Evolutionary conservation across 495 filamentous ascomycete genomes (phyloP).

Genomic region (Penicillium pulvis): DNA sequence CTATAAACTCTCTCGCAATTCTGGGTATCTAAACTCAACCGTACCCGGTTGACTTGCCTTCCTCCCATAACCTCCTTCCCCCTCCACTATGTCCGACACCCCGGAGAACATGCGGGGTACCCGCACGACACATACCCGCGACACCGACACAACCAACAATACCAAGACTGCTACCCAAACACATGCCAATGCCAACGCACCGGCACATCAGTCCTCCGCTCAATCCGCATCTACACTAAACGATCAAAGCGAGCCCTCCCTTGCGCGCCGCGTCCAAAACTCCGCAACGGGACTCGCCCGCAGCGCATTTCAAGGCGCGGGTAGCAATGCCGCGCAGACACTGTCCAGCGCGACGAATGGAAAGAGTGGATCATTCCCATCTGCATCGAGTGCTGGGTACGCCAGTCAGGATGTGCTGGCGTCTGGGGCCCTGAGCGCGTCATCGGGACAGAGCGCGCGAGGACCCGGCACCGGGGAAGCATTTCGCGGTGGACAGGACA

Average conservation of each 20-base stretch:
- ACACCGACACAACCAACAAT: conserved; percentile 6
- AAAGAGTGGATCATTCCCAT: conserved; percentile 22
- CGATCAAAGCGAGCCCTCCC: conserved; percentile 22
- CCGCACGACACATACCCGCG: conserved; percentile 3
- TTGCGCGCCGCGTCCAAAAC: conserved; percentile 40
- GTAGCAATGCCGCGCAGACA: conserved; percentile 27
- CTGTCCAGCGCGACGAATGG: conserved; percentile 26
- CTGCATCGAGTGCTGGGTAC: neutral
- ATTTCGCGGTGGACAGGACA: neutral
- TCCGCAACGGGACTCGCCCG: conserved; percentile 41
- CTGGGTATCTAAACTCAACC: neutral
- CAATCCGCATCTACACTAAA: conserved; percentile 7
- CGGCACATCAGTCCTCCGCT: neutral
- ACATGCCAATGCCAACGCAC: conserved; percentile 2
- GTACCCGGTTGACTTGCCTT: neutral
- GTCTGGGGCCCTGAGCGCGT: neutral
- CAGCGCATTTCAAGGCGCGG: conserved; percentile 30
- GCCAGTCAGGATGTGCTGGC: neutral
- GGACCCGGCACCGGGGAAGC: neutral
- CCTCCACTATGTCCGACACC: conserved; percentile 1
- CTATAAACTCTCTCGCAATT: neutral
- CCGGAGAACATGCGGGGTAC: conserved; percentile 32
- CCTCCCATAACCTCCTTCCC: neutral
- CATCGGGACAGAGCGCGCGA: neutral
- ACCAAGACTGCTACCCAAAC: neutral